Percentiles rank a stretch among this genome's conserved stretches.
Evolutionary conservation across 768 basidiomycete species (phyloP).

Genomic region (Paxillus rubicundulus): DNA sequence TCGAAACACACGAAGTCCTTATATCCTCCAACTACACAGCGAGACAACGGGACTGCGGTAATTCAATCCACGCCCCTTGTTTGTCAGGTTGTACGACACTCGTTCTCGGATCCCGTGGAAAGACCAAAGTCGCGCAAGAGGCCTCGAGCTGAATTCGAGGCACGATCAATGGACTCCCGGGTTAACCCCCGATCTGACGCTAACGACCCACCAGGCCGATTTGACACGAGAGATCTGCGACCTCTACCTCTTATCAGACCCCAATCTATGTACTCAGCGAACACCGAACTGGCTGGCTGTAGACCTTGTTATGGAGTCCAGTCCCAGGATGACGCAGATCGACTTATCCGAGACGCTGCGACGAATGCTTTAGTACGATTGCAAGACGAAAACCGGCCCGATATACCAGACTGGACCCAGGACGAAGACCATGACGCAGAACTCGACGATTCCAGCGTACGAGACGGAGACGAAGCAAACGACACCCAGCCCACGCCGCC

Average conservation of each 20-base stretch:
- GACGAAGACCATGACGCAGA: conserved; percentile 20
- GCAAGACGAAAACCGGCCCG: conserved; percentile 4
- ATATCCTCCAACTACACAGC: neutral
- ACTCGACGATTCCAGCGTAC: conserved; percentile 1
- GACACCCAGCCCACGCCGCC: conserved; percentile 15
- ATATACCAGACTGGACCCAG: conserved; percentile 25
- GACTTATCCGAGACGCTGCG: conserved; percentile 16
- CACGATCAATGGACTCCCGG: neutral
- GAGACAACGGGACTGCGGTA: neutral
- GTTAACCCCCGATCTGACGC: neutral
- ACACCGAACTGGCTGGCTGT: neutral
- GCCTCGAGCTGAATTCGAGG: conserved; percentile 17
- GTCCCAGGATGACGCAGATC: conserved; percentile 17
- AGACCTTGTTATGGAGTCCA: neutral
- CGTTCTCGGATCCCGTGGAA: neutral
- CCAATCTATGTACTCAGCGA: neutral
- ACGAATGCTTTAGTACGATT: conserved; percentile 11
- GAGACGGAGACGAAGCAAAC: conserved; percentile 9
- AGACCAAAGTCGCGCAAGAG: conserved; percentile 14
- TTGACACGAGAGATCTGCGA: conserved; percentile 15
- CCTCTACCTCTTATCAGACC: conserved; percentile 18
- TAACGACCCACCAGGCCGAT: conserved; percentile 11
- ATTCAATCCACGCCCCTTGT: neutral
- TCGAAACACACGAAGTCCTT: neutral
- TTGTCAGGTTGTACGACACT: neutral